These are phyloP conservation scores for Asclepias syriaca DNA, from an alignment of 257 asterid genomes.

Conservation along the genomic window DNA sequence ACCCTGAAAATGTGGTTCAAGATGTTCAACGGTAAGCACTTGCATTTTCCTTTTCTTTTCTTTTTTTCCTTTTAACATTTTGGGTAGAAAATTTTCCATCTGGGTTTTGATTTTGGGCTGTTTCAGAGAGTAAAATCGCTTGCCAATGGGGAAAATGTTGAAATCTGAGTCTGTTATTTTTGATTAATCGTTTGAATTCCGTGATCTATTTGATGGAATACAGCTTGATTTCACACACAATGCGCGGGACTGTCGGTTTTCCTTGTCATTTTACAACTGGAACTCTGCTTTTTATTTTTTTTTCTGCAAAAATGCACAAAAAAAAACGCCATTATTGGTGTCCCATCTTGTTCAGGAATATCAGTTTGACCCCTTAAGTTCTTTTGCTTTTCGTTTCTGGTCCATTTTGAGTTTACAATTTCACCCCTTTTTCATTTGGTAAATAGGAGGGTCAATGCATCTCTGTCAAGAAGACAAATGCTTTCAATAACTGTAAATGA, in stretches of 20 bases:
- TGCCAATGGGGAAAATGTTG: neutral
- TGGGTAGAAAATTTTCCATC: neutral
- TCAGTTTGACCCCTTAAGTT: neutral
- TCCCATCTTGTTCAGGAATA: neutral
- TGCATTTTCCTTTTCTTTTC: neutral
- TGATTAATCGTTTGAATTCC: neutral
- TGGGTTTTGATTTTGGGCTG: constrained; percentile 17
- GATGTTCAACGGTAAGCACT: constrained; percentile 62
- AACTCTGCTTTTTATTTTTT: neutral
- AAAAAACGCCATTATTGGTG: neutral
- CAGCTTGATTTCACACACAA: constrained; percentile 12
- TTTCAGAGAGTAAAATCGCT: neutral
- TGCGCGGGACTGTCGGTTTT: constrained; percentile 23
- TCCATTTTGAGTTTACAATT: constrained; percentile 9
- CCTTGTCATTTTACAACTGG: constrained; percentile 11
- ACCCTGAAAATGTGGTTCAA: constrained; percentile 78
- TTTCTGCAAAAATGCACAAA: neutral
- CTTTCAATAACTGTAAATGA: constrained; percentile 24
- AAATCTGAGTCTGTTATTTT: neutral
- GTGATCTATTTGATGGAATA: constrained; percentile 11
- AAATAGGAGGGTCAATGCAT: constrained; percentile 59
- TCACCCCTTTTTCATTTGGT: neutral
- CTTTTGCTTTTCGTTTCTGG: constrained; percentile 7
- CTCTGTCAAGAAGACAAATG: constrained; percentile 47
- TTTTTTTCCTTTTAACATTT: constrained; percentile 6